A percentile compares a stretch with the other conserved stretches of the same genome.
Evolutionary conservation across 768 basidiomycete species (phyloP).

Genomic region (Leccinellum luteum): DNA sequence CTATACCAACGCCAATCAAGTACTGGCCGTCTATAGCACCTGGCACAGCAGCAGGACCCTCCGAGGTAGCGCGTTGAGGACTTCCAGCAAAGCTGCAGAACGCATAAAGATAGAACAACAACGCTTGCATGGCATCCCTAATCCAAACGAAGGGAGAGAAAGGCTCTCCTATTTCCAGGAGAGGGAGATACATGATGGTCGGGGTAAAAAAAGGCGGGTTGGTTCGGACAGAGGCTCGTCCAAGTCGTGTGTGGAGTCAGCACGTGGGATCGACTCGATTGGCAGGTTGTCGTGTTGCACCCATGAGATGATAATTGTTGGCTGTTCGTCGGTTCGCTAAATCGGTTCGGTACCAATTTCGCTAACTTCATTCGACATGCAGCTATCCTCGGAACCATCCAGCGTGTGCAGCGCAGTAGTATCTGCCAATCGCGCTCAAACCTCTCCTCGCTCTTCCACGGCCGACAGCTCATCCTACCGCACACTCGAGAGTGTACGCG

Average conservation of each 20-base stretch:
- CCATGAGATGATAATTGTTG: no score
- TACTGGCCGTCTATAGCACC: conserved; percentile 17
- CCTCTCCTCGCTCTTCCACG: conserved; percentile 1
- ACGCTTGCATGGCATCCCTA: conserved; percentile 38
- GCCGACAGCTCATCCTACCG: conserved; percentile 22
- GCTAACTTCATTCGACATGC: conserved; percentile 1
- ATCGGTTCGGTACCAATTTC: background rate
- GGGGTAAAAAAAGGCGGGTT: background rate
- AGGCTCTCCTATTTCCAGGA: conserved; percentile 13
- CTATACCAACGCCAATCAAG: conserved; percentile 39
- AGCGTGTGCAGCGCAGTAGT: conserved; percentile 13
- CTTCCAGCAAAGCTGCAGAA: conserved; percentile 38
- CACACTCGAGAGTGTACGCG: conserved; percentile 58
- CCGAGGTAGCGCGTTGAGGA: background rate
- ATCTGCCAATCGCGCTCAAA: conserved; percentile 1
- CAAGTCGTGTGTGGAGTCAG: background rate
- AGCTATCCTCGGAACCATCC: conserved; percentile 29
- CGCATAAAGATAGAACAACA: conserved; percentile 43
- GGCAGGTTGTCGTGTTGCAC: no score
- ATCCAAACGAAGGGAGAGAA: conserved; percentile 23
- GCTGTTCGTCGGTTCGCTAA: no score
- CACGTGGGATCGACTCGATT: background rate
- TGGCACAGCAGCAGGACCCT: background rate
- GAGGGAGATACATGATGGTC: conserved; percentile 21
- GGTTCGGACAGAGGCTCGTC: no score